Conservation (phyloP, 2,329 filamentous ascomycete species). For the Ophiosphaerella narmari region DNA sequence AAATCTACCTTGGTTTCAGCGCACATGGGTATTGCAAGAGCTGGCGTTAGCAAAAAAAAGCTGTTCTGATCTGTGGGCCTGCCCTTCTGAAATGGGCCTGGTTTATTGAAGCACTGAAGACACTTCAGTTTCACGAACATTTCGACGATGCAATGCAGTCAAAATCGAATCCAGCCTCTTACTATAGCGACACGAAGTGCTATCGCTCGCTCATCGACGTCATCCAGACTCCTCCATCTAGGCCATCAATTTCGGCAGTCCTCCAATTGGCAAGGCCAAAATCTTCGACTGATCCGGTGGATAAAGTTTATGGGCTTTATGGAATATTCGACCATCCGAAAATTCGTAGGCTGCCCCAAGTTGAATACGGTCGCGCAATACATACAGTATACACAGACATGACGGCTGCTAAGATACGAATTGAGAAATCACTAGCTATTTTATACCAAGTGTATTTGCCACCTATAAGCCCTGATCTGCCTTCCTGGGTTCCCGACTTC, state of each 20-base stretch:
- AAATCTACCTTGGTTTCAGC: not conserved
- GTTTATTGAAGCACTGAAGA: not conserved
- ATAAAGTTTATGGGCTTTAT: not conserved
- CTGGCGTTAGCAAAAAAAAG: not conserved
- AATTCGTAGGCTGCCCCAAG: not conserved
- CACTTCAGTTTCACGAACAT: not conserved
- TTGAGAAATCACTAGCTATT: not conserved
- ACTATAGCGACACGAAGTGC: not conserved
- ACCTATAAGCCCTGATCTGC: not conserved
- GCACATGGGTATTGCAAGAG: not conserved
- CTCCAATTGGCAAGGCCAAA: not conserved
- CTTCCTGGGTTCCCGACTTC: not conserved
- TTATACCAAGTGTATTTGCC: not conserved
- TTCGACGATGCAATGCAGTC: not conserved
- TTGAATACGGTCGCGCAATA: not conserved
- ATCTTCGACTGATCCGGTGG: not conserved
- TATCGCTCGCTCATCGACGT: not conserved
- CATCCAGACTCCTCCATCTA: not conserved
- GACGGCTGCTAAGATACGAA: not conserved
- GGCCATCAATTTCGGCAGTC: not conserved
- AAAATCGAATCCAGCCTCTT: slow-evolving; percentile 1
- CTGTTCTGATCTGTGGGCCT: not conserved
- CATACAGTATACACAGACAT: not conserved
- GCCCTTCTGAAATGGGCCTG: not conserved
- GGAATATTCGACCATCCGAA: not conserved